phyloP scores from a whole-genome alignment of 2,329 filamentous ascomycete genomes.

The Rhytidhysteron rufulum region DNA sequence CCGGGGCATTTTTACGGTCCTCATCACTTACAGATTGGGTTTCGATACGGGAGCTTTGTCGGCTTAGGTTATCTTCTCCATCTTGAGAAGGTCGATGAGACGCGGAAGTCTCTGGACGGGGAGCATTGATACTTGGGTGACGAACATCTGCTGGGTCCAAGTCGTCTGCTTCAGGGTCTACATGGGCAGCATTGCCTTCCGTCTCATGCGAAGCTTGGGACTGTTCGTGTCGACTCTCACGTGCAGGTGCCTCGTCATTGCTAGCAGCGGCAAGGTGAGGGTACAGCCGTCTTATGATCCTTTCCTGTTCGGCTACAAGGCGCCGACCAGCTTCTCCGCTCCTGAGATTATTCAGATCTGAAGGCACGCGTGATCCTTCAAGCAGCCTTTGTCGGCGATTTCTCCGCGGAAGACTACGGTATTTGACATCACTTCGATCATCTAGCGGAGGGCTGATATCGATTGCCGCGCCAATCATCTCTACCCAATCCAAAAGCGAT shows the following conservation, averaged over 20 bases:
- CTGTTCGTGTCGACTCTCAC: constrained; percentile 7
- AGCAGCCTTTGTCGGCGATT: constrained; percentile 35
- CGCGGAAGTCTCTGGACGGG: constrained; percentile 10
- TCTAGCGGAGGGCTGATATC: constrained; percentile 68
- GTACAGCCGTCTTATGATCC: constrained; percentile 45
- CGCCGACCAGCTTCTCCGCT: constrained; percentile 30
- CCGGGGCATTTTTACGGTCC: constrained; percentile 30
- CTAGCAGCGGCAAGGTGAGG: constrained; percentile 35
- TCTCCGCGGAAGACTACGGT: constrained; percentile 45
- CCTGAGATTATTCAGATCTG: constrained; percentile 29
- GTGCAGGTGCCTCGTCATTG: neutral
- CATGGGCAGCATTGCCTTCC: constrained; percentile 4
- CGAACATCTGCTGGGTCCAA: constrained; percentile 36
- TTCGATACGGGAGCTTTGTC: neutral
- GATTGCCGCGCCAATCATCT: constrained; percentile 65
- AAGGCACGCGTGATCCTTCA: constrained; percentile 24
- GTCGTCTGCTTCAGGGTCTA: constrained; percentile 32
- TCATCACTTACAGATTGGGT: neutral
- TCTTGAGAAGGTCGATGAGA: constrained; percentile 17
- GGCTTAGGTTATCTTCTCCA: constrained; percentile 8
- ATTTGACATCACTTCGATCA: constrained; percentile 53
- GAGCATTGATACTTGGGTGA: constrained; percentile 18
- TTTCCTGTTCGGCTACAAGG: constrained; percentile 47
- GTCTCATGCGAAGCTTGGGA: constrained; percentile 5
- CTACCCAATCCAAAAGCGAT: constrained; percentile 65